A percentile compares a stretch with the other conserved stretches of the same genome.
phyloP scores from a whole-genome alignment of 352 stramenopile genomes.

The Phytopythium boreale region DNA sequence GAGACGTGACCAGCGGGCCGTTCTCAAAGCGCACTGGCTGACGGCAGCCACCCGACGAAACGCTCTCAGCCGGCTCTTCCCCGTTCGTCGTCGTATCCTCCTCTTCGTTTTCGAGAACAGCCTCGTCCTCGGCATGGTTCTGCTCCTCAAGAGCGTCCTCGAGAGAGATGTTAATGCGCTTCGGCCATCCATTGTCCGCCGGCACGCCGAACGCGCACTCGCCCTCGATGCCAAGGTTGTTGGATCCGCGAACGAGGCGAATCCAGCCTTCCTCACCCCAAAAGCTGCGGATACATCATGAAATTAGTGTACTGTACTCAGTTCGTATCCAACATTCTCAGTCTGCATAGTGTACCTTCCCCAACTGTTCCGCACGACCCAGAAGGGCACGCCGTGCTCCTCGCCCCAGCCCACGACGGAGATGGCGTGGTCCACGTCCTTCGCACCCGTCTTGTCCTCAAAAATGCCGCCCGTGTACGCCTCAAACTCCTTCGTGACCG shows the following conservation, averaged over 20 bases:
- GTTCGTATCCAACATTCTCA: not conserved
- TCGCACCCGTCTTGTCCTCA: slow-evolving; percentile 84
- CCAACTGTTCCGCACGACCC: slow-evolving; percentile 96
- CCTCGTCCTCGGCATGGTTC: slow-evolving; percentile 6
- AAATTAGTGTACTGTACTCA: slow-evolving; percentile 9
- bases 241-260: slow-evolving; percentile 87
- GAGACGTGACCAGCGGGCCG: slow-evolving; percentile 68
- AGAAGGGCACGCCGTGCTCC: slow-evolving; percentile 88
- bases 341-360: too few species aligned
- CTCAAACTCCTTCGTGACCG: slow-evolving; percentile 85
- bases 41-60: slow-evolving; percentile 41
- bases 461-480: slow-evolving; percentile 95
- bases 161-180: slow-evolving; percentile 22
- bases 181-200: slow-evolving; percentile 74
- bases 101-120: slow-evolving; percentile 15
- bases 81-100: slow-evolving; percentile 13
- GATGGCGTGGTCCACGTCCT: slow-evolving; percentile 89
- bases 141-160: slow-evolving; percentile 2
- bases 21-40: slow-evolving; percentile 60
- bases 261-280: slow-evolving; percentile 97
- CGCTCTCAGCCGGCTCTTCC: slow-evolving; percentile 12
- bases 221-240: slow-evolving; percentile 93
- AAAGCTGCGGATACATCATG: slow-evolving; percentile 30
- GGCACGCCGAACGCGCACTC: slow-evolving; percentile 93
- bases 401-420: slow-evolving; percentile 95